Evolutionary conservation across 1,284 basidiomycete genomes (phyloP), one percentile per base, ranked within the genome.

Genomic region (Hypsizygus ulmarius): DNA sequence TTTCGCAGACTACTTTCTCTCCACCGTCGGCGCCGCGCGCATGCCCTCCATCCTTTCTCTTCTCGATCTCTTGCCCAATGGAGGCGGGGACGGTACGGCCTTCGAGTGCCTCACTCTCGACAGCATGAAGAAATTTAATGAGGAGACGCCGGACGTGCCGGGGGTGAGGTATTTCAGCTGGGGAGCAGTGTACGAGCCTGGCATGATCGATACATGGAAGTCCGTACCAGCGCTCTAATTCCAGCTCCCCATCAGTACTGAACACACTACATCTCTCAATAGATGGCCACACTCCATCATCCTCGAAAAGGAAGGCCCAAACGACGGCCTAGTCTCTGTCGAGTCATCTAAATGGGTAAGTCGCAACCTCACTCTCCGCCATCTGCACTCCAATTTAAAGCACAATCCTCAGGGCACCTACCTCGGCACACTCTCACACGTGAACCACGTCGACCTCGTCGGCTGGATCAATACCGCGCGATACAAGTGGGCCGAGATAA

Each of bases 361-460:
- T 59, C 38, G 10, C 34, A 29, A 18, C 30, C 41, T n/a, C 32
- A 35, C 38, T 11, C 16, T 18, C 12, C 27, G 36, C 21, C 35
- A 39, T 40, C 52, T 18, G 40, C 19, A 49, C 42, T 34, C 43
- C 41, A 39, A 27, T 8, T 43, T 12, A 25, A 25, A 25, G 7
- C 21, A 3, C 29, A 42, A 32, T 29, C 14, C 36, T 25, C 58
- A 87, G 84, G 88, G 88, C 30, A 90, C 80, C 10, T 91, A 90
- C 61, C 78, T 90, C 40, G 94, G 93, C 16, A 97, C 94, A 2
- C 74, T 97, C 14, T 77, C 82, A 37, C 80, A 86, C 50, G 95
- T 96, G n/a, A 95, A 92, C 62, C 95, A 98, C 63, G 79, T 95
- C 39, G 93, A 95, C 64, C 78, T 95, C 29, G 90, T 90, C 15